Percentiles rank a stretch among this genome's conserved stretches.
These are phyloP conservation scores for Echinosophora koreensis DNA, from an alignment of 306 rosid species.

Conservation along the genomic window DNA sequence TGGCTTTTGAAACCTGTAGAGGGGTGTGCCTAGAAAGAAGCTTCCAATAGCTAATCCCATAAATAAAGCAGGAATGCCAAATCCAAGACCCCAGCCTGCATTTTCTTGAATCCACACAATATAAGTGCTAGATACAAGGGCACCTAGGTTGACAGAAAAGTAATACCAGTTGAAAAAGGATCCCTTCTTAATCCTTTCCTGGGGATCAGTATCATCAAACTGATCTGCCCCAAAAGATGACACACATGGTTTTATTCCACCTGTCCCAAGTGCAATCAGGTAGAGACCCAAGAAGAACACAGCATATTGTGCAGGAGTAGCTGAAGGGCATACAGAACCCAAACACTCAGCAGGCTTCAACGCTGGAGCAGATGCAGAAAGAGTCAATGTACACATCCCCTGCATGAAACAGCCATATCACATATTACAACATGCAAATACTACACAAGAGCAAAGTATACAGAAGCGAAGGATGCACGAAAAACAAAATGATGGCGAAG, in stretches of 20 bases:
- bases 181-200: slow-evolving; percentile 88
- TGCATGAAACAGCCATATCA: slow-evolving; percentile 52
- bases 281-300: slow-evolving; percentile 95
- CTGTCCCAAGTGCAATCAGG: slow-evolving; percentile 96
- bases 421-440: slow-evolving; percentile 39
- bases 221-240: slow-evolving; percentile 97
- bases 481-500: slow-evolving; percentile 30
- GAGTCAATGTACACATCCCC: slow-evolving; percentile 98
- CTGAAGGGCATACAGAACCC: slow-evolving; percentile 78
- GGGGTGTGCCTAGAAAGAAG: slow-evolving; percentile 85
- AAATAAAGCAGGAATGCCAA: slow-evolving; percentile 92
- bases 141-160: slow-evolving; percentile 91
- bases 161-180: slow-evolving; percentile 99
- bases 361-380: slow-evolving; percentile 82
- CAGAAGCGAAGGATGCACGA: slow-evolving; percentile 22
- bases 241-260: slow-evolving; percentile 96
- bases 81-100: slow-evolving; percentile 98
- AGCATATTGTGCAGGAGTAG: slow-evolving; percentile 83
- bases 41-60: slow-evolving; percentile 87
- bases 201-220: slow-evolving; percentile 92
- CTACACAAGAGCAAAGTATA: slow-evolving; percentile 6
- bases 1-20: slow-evolving; percentile 94
- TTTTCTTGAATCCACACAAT: slow-evolving; percentile 96
- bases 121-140: slow-evolving; percentile 82
- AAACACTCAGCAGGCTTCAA: slow-evolving; percentile 76